Conservation (phyloP, 1,284 basidiomycete species). For the Rhodotorula sp. region DNA sequence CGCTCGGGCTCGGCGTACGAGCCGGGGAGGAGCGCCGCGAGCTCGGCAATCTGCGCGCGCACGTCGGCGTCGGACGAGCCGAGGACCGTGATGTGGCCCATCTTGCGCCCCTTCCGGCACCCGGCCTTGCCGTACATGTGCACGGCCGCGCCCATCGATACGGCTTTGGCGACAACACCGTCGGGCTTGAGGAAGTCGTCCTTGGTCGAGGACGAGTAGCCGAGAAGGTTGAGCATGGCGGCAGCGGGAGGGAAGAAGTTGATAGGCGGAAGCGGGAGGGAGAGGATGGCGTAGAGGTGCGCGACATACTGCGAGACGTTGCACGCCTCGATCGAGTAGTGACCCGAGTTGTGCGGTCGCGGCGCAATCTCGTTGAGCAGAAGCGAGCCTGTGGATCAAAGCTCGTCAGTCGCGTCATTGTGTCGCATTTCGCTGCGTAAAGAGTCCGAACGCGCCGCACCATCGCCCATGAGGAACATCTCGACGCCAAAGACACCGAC, state of each 20-base stretch:
- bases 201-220: conserved; percentile 56
- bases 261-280: conserved; percentile 85
- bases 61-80: conserved; percentile 79
- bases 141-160: conserved; percentile 71
- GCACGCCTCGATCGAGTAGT: conserved; percentile 99
- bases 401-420: no score
- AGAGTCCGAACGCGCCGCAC: conserved; percentile 55
- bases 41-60: conserved; percentile 65
- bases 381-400: conserved; percentile 62
- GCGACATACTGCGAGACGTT: conserved; percentile 97
- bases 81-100: conserved; percentile 95
- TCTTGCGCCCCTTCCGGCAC: conserved; percentile 87
- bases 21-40: conserved; percentile 57
- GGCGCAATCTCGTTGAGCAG: conserved; percentile 97
- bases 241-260: conserved; percentile 81
- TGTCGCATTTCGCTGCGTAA: neutral
- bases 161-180: conserved; percentile 54
- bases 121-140: conserved; percentile 94
- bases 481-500: conserved; percentile 93
- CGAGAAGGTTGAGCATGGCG: conserved; percentile 95
- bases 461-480: conserved; percentile 90
- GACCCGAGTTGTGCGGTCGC: conserved; percentile 97
- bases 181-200: conserved; percentile 33
- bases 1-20: conserved; percentile 55
- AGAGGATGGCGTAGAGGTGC: conserved; percentile 93